Evolutionary conservation across 2,329 filamentous ascomycete genomes (phyloP).

Genomic region (Epicoccum sorghinum): DNA sequence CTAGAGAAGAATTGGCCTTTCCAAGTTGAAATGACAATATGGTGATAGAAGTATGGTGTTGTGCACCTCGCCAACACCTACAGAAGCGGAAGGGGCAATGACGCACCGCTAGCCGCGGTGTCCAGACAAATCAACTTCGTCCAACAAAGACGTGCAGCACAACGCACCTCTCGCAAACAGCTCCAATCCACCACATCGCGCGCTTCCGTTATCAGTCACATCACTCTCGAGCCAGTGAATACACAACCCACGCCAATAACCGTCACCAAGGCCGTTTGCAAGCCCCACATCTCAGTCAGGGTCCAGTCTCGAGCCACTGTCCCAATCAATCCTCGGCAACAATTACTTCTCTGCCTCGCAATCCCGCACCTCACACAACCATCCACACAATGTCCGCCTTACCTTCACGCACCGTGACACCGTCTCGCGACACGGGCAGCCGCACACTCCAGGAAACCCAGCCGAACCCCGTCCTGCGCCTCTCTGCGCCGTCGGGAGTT

Average conservation of each 20-base stretch:
- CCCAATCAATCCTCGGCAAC: neutral
- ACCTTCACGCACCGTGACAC: slow-evolving; percentile 29
- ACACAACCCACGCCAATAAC: neutral
- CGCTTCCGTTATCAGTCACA: neutral
- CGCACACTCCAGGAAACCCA: slow-evolving; percentile 30
- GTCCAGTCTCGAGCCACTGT: slow-evolving; percentile 1
- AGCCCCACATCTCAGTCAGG: slow-evolving; percentile 10
- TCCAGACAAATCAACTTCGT: slow-evolving; percentile 38
- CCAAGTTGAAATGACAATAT: neutral
- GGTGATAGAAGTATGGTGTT: slow-evolving; percentile 9
- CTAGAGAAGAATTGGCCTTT: neutral
- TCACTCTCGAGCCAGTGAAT: too few relatives aligned
- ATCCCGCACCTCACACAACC: neutral
- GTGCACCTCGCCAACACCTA: slow-evolving; percentile 4
- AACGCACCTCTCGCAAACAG: neutral
- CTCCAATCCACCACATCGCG: neutral
- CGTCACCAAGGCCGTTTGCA: neutral
- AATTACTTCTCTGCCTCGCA: neutral
- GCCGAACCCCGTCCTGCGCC: slow-evolving; percentile 41
- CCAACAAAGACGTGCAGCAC: slow-evolving; percentile 45
- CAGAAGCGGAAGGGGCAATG: slow-evolving; percentile 8
- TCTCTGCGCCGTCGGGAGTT: slow-evolving; percentile 44
- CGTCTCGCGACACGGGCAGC: slow-evolving; percentile 27
- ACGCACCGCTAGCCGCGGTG: slow-evolving; percentile 13
- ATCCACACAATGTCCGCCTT: slow-evolving; percentile 17